Evolutionary conservation across 306 rosid species (phyloP), one percentile per base, ranked within the genome.

Genomic region (Trichosanthes truncata): DNA sequence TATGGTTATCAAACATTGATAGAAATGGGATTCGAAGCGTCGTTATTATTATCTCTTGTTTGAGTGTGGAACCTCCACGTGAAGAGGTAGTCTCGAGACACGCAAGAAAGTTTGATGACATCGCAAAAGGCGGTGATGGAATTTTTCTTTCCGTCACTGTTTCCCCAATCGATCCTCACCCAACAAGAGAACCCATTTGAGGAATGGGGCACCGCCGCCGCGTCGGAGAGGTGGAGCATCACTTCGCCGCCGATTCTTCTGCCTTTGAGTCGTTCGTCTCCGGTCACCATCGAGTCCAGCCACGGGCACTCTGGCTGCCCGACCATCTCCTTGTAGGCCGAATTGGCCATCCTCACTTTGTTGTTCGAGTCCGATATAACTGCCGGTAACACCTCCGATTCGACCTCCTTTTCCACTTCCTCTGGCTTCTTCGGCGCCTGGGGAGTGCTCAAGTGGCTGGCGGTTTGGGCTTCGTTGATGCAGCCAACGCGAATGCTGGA

Each of bases 221-320:
- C 56, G 45, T 87, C 93, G 20, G 86, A 83, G 6, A 89, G 81
- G 61, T 84, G 81, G 20, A 95, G 89, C 11, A 80, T 68, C 13
- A 95, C 93, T 86, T 90, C 97, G 7, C 99, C 99, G 53, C 93
- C 82, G 62, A 95, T 90, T 88, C 99, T 89, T 74, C 89, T 65
- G 0, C 85, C 82, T 36, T 81, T 83, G 23, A 53, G 53, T 33
- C 74, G 74, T 33, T 89, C 89, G 23, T 82, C 84, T 41, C 83
- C 18, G 20, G 68, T 72, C 41, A 80, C 87, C 90, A 89, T 89
- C 0, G 90, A 81, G 10, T 89, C 96, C 6, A 95, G 97, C 99
- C 99, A 95, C 0, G 87, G 56, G 59, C 97, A 95, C 59, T 88
- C 89, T 0, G 99, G 99, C 73, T 95, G 97, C 7, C 99, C 97